Base-by-base conservation (phyloP, 2,329 filamentous ascomycete genomes). In the Epicoccum sorghinum region DNA sequence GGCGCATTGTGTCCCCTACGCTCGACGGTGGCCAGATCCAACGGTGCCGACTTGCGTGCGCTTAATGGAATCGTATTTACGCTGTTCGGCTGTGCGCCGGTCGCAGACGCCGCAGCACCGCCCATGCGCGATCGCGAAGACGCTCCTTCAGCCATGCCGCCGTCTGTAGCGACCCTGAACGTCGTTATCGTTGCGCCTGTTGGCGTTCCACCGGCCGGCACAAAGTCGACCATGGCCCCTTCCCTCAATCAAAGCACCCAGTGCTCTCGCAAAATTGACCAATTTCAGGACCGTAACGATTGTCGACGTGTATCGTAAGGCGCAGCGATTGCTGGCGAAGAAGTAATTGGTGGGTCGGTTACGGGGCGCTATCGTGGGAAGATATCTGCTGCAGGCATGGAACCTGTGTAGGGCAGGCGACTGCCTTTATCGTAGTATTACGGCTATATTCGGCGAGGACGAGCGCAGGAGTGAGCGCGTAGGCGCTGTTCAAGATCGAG, bases 21-120 rank as follows among this genome's bases (percentile, higher is more conserved):
- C 79, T 98, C 95, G 57, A 99, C 95, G 0, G 91, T 96, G 45
- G 86, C 86, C 65, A 98, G 79, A 68, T 98, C 93, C 57, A 99
- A 80, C 41, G 91, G 86, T 54, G 82, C 79, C 36, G 86, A 84
- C 66, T 84, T 81, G 62, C 86, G 82, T 68, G 84, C 84, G 76
- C 86, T 88, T 69, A 88, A 78, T 45, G 86, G 86, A 56, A 75
- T 74, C 30, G 84, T 82, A 45, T 66, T 70, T 42, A 70, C 70
- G 55, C 72, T 77, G 53, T 70, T 77, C n/a, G 72, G 67, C 35
- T 73, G 75, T 40, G 73, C 72, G 36, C 65, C 66, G 48, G 61
- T 71, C 29, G 57, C 52, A 22, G 65, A 50, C 48, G 57, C 48
- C 41, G 63, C 60, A 47, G 58, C 57, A 30, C 61, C 67, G 46